These are phyloP conservation scores for Boletellus deceptivus DNA, from an alignment of 1,284 basidiomycete genomes.

Conservation along the genomic window DNA sequence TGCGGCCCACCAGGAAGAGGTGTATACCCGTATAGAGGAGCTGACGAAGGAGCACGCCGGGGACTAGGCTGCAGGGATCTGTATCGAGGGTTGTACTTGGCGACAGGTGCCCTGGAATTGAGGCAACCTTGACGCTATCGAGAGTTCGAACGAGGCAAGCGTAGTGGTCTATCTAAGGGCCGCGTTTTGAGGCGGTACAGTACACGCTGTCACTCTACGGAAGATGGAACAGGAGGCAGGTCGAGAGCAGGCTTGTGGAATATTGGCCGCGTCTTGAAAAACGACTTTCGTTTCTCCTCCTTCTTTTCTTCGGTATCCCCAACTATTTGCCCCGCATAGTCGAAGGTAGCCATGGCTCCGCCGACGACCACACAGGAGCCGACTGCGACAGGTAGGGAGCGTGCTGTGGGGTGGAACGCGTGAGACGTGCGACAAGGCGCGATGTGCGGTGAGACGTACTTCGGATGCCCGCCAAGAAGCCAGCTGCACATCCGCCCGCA, in stretches of 20 bases:
- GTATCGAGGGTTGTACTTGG: not conserved
- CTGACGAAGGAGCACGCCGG: conserved; percentile 26
- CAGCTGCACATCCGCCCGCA: conserved; percentile 89
- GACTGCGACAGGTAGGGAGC: conserved; percentile 82
- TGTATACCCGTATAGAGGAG: conserved; percentile 37
- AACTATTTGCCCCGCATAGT: conserved; percentile 72
- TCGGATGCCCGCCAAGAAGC: conserved; percentile 85
- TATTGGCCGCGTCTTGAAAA: conserved; percentile 60
- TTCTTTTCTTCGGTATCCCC: conserved; percentile 42
- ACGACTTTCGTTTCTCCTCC: conserved; percentile 65
- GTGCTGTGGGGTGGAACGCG: conserved; percentile 45
- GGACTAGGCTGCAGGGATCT: conserved; percentile 2
- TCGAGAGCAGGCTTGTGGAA: conserved; percentile 37
- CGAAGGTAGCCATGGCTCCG: conserved; percentile 79
- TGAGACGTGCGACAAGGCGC: conserved; percentile 6
- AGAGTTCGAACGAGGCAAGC: not conserved
- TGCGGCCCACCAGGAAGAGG: conserved; percentile 40
- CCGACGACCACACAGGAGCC: conserved; percentile 82
- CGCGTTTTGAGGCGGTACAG: conserved; percentile 8
- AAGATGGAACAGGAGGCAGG: conserved; percentile 12
- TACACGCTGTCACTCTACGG: conserved; percentile 22
- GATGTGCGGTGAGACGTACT: conserved; percentile 42
- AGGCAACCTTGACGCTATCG: not conserved
- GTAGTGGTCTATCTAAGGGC: conserved; percentile 17
- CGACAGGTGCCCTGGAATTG: conserved; percentile 1